Base-by-base conservation (phyloP, 2,329 filamentous ascomycete genomes). In the Colletotrichum sp. region DNA sequence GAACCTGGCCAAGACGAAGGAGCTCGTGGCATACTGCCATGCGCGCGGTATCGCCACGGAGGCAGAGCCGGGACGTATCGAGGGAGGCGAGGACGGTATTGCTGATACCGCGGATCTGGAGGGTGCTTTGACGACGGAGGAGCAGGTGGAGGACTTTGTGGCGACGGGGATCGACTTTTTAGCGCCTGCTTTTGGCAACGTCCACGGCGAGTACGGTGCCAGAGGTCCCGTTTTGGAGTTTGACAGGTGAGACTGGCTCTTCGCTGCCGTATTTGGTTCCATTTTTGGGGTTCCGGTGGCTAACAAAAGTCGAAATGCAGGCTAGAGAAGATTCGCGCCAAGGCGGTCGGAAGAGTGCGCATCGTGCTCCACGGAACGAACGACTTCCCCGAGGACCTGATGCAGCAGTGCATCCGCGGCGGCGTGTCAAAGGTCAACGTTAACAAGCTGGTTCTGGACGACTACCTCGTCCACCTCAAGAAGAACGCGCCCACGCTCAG, bases 171-270 rank as follows among this genome's bases (percentile, higher is more conserved):
- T 95, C 79, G 92, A 95, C 79, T 93, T 93, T 86, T 86, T 96
- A 15, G 94, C 94, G 5, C 94, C 94, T 0, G 93, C 93, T 1
- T 94, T 95, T 84, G 94, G 94, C 3, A 95, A 95, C 79, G 92
- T 95, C 44, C 94, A 95, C 84, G 94, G 94, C 9, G 91, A 93
- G 79, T 95, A 95, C 83, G 93, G 93, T 84, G 75, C 86, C 88
- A 84, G 90, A 15, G 93, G 93, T 0, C 90, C 92, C 34, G 86
- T 89, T 81, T 82, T 94, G 32, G 92, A 94, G 80, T 93, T 79
- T 82, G 90, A 85, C 61, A 81, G 85, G 60, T 72, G 27, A 67
- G 68, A 30, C 5, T n/a, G 32, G 11, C 19, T 12, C 15, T 12
- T 36, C 11, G 36, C 8, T 8, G 3, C 4, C n/a, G 2, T 9